Conservation (phyloP, 2,329 filamentous ascomycete species). For the Colletotrichum euphorbiae region DNA sequence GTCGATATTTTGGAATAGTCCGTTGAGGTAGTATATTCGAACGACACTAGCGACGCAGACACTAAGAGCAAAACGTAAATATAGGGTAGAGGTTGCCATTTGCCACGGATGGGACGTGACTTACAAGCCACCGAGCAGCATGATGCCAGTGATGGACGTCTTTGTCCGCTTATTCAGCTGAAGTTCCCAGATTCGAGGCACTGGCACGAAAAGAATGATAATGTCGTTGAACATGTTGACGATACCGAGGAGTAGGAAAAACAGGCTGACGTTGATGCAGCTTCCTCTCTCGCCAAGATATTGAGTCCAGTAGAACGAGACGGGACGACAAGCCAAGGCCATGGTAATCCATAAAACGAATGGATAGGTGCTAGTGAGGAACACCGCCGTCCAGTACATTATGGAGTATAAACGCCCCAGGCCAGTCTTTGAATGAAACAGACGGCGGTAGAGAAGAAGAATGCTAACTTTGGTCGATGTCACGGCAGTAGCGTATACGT, state of each 20-base stretch:
- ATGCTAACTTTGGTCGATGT: constrained; percentile 36
- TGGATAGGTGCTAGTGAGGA: constrained; percentile 21
- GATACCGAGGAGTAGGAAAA: constrained; percentile 21
- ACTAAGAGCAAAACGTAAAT: neutral
- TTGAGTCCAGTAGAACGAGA: constrained; percentile 27
- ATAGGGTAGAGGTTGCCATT: neutral
- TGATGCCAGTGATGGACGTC: constrained; percentile 26
- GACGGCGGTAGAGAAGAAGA: constrained; percentile 28
- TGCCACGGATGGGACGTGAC: neutral
- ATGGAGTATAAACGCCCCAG: constrained; percentile 1
- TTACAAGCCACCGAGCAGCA: constrained; percentile 34
- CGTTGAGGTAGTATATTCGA: constrained; percentile 19
- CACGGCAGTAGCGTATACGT: constrained; percentile 29
- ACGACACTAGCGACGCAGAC: constrained; percentile 26
- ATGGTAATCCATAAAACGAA: constrained; percentile 34
- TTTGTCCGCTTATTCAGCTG: constrained; percentile 33
- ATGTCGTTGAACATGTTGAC: constrained; percentile 36
- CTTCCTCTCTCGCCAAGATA: constrained; percentile 18
- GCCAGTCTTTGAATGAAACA: constrained; percentile 9
- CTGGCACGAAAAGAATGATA: constrained; percentile 31
- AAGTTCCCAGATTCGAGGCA: constrained; percentile 33
- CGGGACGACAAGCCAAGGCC: constrained; percentile 20
- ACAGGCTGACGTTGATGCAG: constrained; percentile 26
- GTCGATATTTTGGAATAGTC: constrained; percentile 17
- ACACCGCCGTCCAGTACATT: constrained; percentile 17